Percentiles rank a stretch among this genome's conserved stretches.
Evolutionary conservation across 2,329 filamentous ascomycete species (phyloP).

Genomic region (Blastomyces gilchristii): DNA sequence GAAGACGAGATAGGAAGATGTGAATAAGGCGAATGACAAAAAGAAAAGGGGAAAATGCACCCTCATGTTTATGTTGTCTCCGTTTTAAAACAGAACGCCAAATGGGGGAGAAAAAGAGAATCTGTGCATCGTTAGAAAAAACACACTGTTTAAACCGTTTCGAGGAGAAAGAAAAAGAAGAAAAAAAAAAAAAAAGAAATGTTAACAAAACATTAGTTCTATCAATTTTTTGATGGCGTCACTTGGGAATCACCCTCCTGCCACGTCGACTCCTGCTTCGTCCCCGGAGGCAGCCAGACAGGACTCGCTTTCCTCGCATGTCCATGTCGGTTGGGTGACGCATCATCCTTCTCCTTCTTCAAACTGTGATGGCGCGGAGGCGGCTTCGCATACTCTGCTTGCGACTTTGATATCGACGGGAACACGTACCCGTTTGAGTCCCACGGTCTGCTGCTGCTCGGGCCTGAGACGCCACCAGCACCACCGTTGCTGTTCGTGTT

Average conservation of each 20-base stretch:
- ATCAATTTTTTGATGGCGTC: slow-evolving; percentile 17
- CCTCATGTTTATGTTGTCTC: neutral
- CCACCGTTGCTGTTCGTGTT: slow-evolving; percentile 19
- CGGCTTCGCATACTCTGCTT: slow-evolving; percentile 5
- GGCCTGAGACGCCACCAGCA: slow-evolving; percentile 15
- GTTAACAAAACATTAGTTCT: neutral
- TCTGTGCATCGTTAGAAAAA: neutral
- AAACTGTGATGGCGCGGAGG: neutral
- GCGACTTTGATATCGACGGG: slow-evolving; percentile 13
- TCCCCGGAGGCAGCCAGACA: slow-evolving; percentile 64
- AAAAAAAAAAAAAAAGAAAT: neutral
- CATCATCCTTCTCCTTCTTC: too few species aligned
- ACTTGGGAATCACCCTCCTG: slow-evolving; percentile 35
- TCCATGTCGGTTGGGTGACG: slow-evolving; percentile 27
- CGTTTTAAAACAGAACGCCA: neutral
- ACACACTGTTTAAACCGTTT: too few species aligned
- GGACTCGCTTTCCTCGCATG: slow-evolving; percentile 32
- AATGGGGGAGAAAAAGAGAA: neutral
- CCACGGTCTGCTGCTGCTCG: slow-evolving; percentile 30
- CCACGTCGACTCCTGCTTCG: slow-evolving; percentile 82
- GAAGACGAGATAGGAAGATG: neutral
- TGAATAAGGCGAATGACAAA: neutral
- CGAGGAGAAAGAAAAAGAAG: too few species aligned
- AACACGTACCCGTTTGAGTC: slow-evolving; percentile 31
- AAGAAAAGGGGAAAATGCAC: neutral